phyloP scores from a whole-genome alignment of 2,329 filamentous ascomycete species.

The Pseudonectria foliicola region DNA sequence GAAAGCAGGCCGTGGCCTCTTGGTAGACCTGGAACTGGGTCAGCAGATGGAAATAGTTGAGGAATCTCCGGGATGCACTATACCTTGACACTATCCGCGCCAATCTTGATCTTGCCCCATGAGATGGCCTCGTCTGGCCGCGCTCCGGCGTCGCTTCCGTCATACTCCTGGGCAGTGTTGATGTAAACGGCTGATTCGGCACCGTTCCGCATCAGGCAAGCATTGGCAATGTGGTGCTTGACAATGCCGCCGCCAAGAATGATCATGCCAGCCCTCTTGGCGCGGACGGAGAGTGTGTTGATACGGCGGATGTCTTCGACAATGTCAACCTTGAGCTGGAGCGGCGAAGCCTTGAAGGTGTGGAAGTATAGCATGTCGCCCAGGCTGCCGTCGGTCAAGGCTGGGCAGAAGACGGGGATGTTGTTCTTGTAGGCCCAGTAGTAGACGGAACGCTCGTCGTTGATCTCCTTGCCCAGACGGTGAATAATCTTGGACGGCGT shows the following conservation, averaged over 20 bases:
- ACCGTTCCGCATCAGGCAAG: slow-evolving; percentile 94
- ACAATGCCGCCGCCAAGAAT: slow-evolving; percentile 91
- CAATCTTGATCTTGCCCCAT: slow-evolving; percentile 95
- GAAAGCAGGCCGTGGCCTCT: slow-evolving; percentile 59
- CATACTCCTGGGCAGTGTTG: slow-evolving; percentile 95
- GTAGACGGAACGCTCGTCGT: slow-evolving; percentile 83
- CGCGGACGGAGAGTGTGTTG: slow-evolving; percentile 84
- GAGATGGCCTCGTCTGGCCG: slow-evolving; percentile 94
- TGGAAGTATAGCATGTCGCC: slow-evolving; percentile 99
- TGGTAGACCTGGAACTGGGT: slow-evolving; percentile 46
- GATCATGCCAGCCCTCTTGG: slow-evolving; percentile 88
- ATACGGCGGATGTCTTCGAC: slow-evolving; percentile 89
- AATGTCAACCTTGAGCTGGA: slow-evolving; percentile 78
- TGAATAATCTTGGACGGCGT: slow-evolving; percentile 90
- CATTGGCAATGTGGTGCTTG: slow-evolving; percentile 98
- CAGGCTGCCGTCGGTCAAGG: slow-evolving; percentile 87
- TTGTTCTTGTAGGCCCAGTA: slow-evolving; percentile 98
- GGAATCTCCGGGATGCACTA: not conserved
- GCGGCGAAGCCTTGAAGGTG: slow-evolving; percentile 81
- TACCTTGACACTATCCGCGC: slow-evolving; percentile 85
- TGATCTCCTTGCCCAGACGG: slow-evolving; percentile 86
- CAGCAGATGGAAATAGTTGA: not conserved
- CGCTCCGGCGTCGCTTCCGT: slow-evolving; percentile 92
- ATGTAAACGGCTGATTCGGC: slow-evolving; percentile 96
- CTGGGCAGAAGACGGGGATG: slow-evolving; percentile 95